phyloP scores from a whole-genome alignment of 2,329 filamentous ascomycete genomes.

The Ophiostoma sp. region DNA sequence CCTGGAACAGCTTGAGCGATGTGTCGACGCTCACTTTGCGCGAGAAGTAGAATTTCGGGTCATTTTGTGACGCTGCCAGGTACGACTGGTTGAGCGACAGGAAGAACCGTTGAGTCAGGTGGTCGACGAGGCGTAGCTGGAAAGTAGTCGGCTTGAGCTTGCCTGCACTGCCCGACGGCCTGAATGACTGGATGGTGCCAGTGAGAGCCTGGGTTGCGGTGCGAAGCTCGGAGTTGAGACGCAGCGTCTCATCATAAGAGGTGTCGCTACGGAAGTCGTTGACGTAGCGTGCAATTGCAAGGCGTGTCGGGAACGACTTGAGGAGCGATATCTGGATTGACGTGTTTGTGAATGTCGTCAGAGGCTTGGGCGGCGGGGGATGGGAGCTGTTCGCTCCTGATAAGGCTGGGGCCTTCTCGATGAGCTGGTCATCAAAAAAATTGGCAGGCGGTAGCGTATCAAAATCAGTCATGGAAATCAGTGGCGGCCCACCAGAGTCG shows the following conservation, averaged over 20 bases:
- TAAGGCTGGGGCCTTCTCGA: conserved; percentile 27
- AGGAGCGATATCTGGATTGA: conserved; percentile 46
- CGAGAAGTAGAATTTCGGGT: conserved; percentile 50
- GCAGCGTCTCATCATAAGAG: conserved; percentile 46
- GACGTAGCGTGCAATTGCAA: conserved; percentile 42
- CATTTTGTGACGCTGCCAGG: conserved; percentile 40
- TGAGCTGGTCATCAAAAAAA: conserved; percentile 47
- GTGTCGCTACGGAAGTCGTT: conserved; percentile 43
- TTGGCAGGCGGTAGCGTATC: conserved; percentile 47
- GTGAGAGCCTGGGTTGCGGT: conserved; percentile 37
- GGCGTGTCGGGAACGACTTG: conserved; percentile 41
- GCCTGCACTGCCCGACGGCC: conserved; percentile 18
- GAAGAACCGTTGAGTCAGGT: conserved; percentile 44
- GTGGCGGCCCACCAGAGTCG: conserved; percentile 42
- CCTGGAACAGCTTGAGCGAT: conserved; percentile 33
- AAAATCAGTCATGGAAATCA: conserved; percentile 43
- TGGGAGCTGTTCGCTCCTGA: conserved; percentile 10
- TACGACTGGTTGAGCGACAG: conserved; percentile 52
- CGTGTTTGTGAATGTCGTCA: conserved; percentile 40
- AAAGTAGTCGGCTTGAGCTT: conserved; percentile 34
- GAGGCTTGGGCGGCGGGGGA: conserved; percentile 33
- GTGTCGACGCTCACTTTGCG: conserved; percentile 46
- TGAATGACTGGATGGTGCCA: conserved; percentile 32
- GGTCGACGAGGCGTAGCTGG: conserved; percentile 41
- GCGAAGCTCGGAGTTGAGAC: conserved; percentile 43